Base-by-base conservation (phyloP, 768 basidiomycete species). In the Galerina marginata region DNA sequence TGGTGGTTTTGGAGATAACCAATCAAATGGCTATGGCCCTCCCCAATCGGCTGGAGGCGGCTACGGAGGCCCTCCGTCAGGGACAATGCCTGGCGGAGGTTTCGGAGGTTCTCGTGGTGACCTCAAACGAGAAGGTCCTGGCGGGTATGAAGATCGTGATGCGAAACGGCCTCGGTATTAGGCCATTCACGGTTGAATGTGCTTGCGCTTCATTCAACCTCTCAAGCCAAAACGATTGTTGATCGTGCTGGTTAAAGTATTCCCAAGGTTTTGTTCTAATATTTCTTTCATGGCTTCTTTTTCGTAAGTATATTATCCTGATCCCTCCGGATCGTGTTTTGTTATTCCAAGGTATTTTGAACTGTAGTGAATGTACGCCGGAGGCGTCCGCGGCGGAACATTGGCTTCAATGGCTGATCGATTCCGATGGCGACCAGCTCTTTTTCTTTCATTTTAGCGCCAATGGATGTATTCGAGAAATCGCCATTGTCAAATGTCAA, bases 121-220 rank as follows among this genome's bases (percentile, higher is more conserved):
- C 71, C 87, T 91, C 79, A 92, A 92, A 76, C 86, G 91, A 64
- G 88, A 89, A 71, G 86, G 84, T 66, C 83, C 88, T 54, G 87
- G 88, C 78, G 88, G 88, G 74, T 91, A 83, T 74, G 92, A 93
- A 70, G 92, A 93, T 74, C 85, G 92, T 65, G 92, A 93, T 65
- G 68, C 81, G 37, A 94, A 94, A 77, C 89, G 92, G 71, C 87
- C 89, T 69, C 85, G 92, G 70, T 92, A 91, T 76, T 93, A 86
- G 82, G 65, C 73, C 67, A 70, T 70, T 71, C 72, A 71, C 67
- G 70, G 56, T 48, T 47, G 49, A 65, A 62, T 62, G 63, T 69
- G 60, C 59, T 58, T 52, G 25, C 12, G 25, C n/a, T 69, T 69
- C 61, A 68, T 70, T 53, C 56, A 36, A 37, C 57, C 54, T 55